Base-by-base conservation (phyloP, 2,329 filamentous ascomycete genomes). In the Talaromyces sp. region DNA sequence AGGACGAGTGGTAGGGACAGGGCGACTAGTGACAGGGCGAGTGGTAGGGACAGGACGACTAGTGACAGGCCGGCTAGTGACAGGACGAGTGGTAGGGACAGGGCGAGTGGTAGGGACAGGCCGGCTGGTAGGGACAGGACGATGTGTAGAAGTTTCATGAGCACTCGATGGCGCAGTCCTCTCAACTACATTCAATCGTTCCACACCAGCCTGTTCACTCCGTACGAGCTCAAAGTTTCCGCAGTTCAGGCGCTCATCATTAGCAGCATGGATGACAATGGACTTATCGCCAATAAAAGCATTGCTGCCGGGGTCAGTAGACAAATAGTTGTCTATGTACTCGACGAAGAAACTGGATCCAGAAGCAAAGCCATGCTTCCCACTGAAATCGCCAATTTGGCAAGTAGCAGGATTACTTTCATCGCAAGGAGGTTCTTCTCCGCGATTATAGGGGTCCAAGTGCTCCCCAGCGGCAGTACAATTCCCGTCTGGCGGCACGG, bases 341-440 rank as follows among this genome's bases (percentile, higher is more conserved):
- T 62, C 61, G 39, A 62, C 61, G 17, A 64, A 64, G 63, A 71
- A 77, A 22, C 56, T 55, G 43, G 65, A 60, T 37, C 60, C 58
- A 66, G 89, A 81, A 60, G 79, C 53, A 52, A 3, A 78, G 61
- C 88, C 88, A 66, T 87, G 77, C 76, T 93, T 93, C 68, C 89
- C 89, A 65, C 83, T 82, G 57, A 91, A 78, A 70, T 93, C 89
- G 63, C 89, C 89, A 10, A 89, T 83, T 73, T 93, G 84, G 76
- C 89, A 94, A 9, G 83, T 85, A 61, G 81, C 73, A 7, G 86
- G 86, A 6, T 75, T 68, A 9, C 69, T 64, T 10, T 74, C 37
- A 66, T 90, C 78, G 74, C 89, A 93, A 5, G 80, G 65, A 4
- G 84, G 77, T 1, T 72, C 73, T 67, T 90, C 84, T 62, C 84